Evolutionary conservation across 129 eudicot species (phyloP), one percentile per base, ranked within the genome.

Genomic region (Lonicera japonica): DNA sequence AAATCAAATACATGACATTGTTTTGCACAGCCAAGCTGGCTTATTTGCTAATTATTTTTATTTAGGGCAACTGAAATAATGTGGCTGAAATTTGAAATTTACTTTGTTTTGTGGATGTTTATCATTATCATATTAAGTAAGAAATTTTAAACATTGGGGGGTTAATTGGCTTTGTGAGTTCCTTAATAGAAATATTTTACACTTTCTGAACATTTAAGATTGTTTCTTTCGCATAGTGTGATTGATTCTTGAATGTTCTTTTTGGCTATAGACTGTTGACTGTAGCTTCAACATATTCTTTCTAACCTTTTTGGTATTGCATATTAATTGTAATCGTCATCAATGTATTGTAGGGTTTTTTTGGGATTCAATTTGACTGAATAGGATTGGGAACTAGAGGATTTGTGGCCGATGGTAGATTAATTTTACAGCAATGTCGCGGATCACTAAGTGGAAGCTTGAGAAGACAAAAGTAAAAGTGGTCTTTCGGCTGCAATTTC

Each of bases 381-480:
- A 21, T 5, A 10, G 18, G 54, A 20, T 52, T 25, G 36, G 63
- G 15, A 60, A 63, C 16, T 48, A 54, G 50, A 52, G 63, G 66
- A n/a, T 70, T 54, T 60, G 61, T 68, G 54, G 82, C 64, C 16
- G 64, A 74, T 68, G 77, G 56, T 75, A 59, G 50, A 20, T 58
- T 58, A 70, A 66, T 54, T 66, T 39, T 54, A 65, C 68, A 68
- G 69, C 38, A 73, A 94, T 94, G 99, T 94, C 99, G 54, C 88
- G 95, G 79, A 66, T 66, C 70, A 69, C 92, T 15, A 88, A 85
- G 85, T 94, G 96, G 95, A 94, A 94, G 77, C 80, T 81, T 62
- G 99, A 94, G 85, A 94, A 83, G 83, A 82, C 88, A 20, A 94
- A 94, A 88, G 92, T 94, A 25, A 94, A 94, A 85, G 99, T 85